phyloP scores from a whole-genome alignment of 1,284 basidiomycete species.

The Naganishia albida region DNA sequence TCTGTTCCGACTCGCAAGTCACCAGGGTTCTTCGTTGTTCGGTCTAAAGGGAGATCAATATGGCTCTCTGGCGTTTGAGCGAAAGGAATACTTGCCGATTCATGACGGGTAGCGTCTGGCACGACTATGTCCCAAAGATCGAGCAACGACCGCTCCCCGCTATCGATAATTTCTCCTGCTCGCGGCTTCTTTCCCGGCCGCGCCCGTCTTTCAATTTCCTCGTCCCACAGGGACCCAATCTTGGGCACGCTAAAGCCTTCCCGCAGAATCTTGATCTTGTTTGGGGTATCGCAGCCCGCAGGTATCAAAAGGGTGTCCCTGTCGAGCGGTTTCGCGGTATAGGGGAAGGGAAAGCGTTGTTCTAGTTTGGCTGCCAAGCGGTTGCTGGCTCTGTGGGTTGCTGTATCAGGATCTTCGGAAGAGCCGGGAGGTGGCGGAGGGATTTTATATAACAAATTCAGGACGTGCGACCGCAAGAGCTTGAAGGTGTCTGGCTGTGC shows the following conservation, averaged over 20 bases:
- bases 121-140: slow-evolving; percentile 52
- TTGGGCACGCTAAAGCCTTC: slow-evolving; percentile 85
- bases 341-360: slow-evolving; percentile 79
- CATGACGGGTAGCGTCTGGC: slow-evolving; percentile 46
- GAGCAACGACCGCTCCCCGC: slow-evolving; percentile 44
- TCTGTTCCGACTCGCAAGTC: slow-evolving; percentile 67
- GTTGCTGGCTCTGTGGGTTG: slow-evolving; percentile 35
- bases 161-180: slow-evolving; percentile 56
- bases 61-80: not conserved
- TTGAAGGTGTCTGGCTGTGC: slow-evolving; percentile 72
- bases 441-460: slow-evolving; percentile 77
- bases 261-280: slow-evolving; percentile 85
- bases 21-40: slow-evolving; percentile 30
- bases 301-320: slow-evolving; percentile 89
- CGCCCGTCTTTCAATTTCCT: slow-evolving; percentile 56
- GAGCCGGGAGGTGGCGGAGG: slow-evolving; percentile 37
- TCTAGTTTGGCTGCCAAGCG: slow-evolving; percentile 57
- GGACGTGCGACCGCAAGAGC: slow-evolving; percentile 77
- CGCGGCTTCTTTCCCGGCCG: slow-evolving; percentile 46
- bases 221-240: slow-evolving; percentile 82
- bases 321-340: slow-evolving; percentile 88
- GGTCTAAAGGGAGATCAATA: not conserved
- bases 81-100: slow-evolving; percentile 39
- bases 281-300: slow-evolving; percentile 96
- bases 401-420: slow-evolving; percentile 8